Base-by-base conservation (phyloP, 306 rosid species). In the Mucuna pruriens region DNA sequence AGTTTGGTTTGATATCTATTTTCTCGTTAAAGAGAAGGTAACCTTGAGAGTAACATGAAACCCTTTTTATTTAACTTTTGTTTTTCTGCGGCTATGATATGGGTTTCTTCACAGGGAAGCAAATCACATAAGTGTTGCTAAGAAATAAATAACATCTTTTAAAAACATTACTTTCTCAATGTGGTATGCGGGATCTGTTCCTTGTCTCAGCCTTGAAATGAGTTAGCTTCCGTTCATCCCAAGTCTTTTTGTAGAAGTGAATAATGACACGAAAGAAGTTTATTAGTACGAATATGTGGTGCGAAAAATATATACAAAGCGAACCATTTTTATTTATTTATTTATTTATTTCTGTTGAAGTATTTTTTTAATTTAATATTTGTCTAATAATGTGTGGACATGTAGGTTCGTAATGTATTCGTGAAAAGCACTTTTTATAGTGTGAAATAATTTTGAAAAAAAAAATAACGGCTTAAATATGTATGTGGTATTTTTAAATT, bases 1-100 rank as follows among this genome's bases (percentile, higher is more conserved):
- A 63, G 45, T 63, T 63, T 34, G 70, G 29, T 63, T 62, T 63
- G 25, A 26, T 61, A 61, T 61, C 44, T 63, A n/a, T 63, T 33
- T 63, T 63, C 45, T 63, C n/a, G 15, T 63, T 34, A 7, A 8
- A 61, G 12, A 15, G 22, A 29, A 29, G 9, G 16, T 12, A 61
- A 6, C n/a, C 5, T 26, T 60, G 40, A 26, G 20, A 13, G 66
- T 12, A 60, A 5, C 40, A 25, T 13, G 1, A 4, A 15, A 26
- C 9, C 2, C 12, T 13, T 60, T 12, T 52, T 17, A 29, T 29
- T 29, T 29, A 1, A 29, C 46, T 40, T 40, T 40, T 10, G n/a
- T n/a, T 40, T 4, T 3, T 4, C 9, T 15, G 5, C 1, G 8
- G 40, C 38, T 29, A 29, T 61, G 22, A 31, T 13, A 13, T 12